Base-by-base conservation (phyloP, 345 rosid species). In the Citrus inodora region DNA sequence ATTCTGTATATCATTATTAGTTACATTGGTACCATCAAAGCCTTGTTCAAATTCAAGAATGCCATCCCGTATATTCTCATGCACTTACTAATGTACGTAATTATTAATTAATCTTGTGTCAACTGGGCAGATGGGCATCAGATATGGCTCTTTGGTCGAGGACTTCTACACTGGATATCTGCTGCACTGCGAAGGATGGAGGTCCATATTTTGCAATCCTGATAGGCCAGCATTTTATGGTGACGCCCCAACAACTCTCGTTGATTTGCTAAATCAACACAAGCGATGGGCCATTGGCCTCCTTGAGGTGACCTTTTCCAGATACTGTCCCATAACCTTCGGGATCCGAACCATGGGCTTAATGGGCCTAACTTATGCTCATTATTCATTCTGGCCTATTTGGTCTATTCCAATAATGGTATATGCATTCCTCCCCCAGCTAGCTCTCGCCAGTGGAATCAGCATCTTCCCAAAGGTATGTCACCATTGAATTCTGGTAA, bases 201-300 rank as follows among this genome's bases (percentile, higher is more conserved):
- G 71, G 67, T 76, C 94, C 5, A 8, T 82, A 2, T 90, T 89
- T 58, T 91, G 96, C 80, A 67, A 80, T 65, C 97, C 97, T 0
- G 71, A 81, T 2, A 87, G 90, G 78, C 75, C 87, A 0, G 94
- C 97, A 17, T 94, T 93, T 78, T 51, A 81, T 0, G 98, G 94
- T 30, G 91, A 90, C 51, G 83, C 82, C 0, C 97, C 97, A 0
- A 84, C 81, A 9, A 58, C 67, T 22, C 83, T 91, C 37, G 10
- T 83, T 25, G 98, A 90, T 71, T 1, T 65, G 17, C 58, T 91
- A 27, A 79, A 78, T 79, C 95, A 94, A 75, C 76, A 73, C 25
- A 91, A 88, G 73, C 81, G 98, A 83, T 93, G 98, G 98, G 62
- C 84, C 17, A 46, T 90, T n/a, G 97, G 98, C 16, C 83, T 87